phyloP scores from a whole-genome alignment of 805 yeast species.

The Candida chauliodis region DNA sequence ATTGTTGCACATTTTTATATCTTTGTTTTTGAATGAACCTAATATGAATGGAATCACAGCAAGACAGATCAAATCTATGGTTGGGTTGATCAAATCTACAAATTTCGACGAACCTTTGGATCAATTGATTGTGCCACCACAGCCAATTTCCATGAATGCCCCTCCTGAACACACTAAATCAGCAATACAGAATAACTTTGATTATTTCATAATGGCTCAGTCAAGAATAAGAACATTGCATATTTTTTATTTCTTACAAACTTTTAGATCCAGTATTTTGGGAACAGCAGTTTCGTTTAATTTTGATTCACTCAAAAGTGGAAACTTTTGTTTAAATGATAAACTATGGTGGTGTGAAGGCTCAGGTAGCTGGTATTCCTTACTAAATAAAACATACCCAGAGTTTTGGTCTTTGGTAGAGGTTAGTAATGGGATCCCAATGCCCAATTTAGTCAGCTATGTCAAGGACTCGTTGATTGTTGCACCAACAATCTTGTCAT shows the following conservation, averaged over 20 bases:
- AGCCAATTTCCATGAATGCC: constrained; percentile 18
- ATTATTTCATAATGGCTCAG: constrained; percentile 53
- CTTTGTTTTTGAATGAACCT: constrained; percentile 53
- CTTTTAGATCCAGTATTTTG: constrained; percentile 43
- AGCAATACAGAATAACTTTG: constrained; percentile 39
- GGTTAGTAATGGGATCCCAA: constrained; percentile 50
- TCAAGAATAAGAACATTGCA: constrained; percentile 54
- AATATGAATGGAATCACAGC: constrained; percentile 48
- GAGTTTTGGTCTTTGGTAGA: constrained; percentile 39
- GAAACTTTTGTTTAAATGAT: constrained; percentile 61
- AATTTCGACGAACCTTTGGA: constrained; percentile 51
- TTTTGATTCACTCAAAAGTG: constrained; percentile 51
- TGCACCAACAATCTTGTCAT: constrained; percentile 31
- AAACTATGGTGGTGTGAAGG: constrained; percentile 55
- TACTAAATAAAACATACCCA: constrained; percentile 16
- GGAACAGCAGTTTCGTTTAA: constrained; percentile 40
- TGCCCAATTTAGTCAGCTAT: background rate
- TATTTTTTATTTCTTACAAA: constrained; percentile 47
- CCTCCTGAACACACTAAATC: constrained; percentile 17
- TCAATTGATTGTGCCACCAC: constrained; percentile 41
- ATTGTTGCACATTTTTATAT: constrained; percentile 52
- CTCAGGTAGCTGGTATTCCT: constrained; percentile 48
- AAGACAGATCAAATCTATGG: constrained; percentile 52
- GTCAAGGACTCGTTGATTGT: constrained; percentile 13
- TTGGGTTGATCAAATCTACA: constrained; percentile 51